Evolutionary conservation across 805 yeast species (phyloP).

Genomic region (Wickerhamiella bombiphila): DNA sequence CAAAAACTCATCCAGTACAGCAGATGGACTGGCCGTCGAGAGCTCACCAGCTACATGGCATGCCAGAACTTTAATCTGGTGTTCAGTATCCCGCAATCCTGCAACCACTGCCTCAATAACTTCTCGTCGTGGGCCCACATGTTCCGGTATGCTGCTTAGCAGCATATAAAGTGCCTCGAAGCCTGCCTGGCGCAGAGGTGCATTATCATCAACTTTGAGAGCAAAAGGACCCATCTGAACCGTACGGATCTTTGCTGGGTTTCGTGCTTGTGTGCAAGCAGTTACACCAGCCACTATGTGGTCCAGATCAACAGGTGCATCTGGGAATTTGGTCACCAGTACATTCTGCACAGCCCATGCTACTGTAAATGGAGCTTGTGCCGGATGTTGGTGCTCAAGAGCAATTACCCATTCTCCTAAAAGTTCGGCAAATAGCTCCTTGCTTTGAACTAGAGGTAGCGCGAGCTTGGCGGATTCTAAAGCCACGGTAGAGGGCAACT

Average conservation of each 20-base stretch:
- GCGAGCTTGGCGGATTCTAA: neutral
- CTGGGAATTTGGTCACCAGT: too few species aligned
- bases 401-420: neutral
- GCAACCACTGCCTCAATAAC: constrained; percentile 31
- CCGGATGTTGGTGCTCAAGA: neutral
- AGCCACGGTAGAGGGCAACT: neutral
- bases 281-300: neutral
- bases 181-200: constrained; percentile 54
- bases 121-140: constrained; percentile 21
- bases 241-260: neutral
- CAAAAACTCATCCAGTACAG: constrained; percentile 26
- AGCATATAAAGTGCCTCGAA: constrained; percentile 57
- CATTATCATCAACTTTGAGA: constrained; percentile 64
- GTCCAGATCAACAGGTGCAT: too few species aligned
- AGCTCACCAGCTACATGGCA: constrained; percentile 32
- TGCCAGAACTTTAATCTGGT: constrained; percentile 41
- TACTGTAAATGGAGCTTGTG: neutral
- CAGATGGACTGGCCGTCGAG: constrained; percentile 23
- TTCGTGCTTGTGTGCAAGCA: neutral
- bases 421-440: neutral
- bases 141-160: constrained; percentile 18
- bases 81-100: constrained; percentile 46
- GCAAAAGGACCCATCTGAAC: constrained; percentile 76
- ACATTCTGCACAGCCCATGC: constrained; percentile 2
- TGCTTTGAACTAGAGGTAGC: neutral